Evolutionary conservation across 148 eudicot species (phyloP).

Genomic region (Chenopodium berlandieri): DNA sequence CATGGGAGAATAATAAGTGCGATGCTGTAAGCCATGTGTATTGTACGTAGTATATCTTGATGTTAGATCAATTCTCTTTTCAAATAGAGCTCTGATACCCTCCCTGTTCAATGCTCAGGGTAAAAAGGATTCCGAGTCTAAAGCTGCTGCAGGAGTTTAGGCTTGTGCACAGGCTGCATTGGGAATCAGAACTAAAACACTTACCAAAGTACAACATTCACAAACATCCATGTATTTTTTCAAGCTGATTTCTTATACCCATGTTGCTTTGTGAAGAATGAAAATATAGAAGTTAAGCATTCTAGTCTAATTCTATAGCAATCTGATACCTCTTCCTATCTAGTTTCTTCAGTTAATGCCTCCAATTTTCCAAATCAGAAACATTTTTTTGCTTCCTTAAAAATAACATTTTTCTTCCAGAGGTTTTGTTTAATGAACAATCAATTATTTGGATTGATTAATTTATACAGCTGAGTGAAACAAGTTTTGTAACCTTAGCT

Average conservation of each 20-base stretch:
- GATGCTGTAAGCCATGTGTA: neutral
- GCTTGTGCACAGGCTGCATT: slow-evolving; percentile 2
- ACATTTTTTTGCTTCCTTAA: neutral
- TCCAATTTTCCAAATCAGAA: neutral
- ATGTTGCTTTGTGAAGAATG: neutral
- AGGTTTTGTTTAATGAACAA: neutral
- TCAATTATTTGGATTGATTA: neutral
- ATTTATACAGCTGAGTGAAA: neutral
- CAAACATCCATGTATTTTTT: neutral
- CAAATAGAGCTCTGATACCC: neutral
- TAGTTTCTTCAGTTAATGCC: neutral
- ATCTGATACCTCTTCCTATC: neutral
- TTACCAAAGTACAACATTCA: slow-evolving; percentile 14
- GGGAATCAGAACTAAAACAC: neutral
- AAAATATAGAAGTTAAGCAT: neutral
- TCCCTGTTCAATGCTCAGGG: slow-evolving; percentile 49
- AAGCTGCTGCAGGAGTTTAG: slow-evolving; percentile 71
- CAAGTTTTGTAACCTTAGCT: neutral
- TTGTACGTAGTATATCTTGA: neutral
- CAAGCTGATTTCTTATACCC: neutral
- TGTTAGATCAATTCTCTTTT: neutral
- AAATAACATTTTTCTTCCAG: neutral
- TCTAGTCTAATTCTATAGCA: neutral
- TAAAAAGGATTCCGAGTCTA: slow-evolving; percentile 46
- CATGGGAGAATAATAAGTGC: neutral